Evolutionary conservation across 2,329 filamentous ascomycete species (phyloP).

Genomic region (Xylogone sp.): DNA sequence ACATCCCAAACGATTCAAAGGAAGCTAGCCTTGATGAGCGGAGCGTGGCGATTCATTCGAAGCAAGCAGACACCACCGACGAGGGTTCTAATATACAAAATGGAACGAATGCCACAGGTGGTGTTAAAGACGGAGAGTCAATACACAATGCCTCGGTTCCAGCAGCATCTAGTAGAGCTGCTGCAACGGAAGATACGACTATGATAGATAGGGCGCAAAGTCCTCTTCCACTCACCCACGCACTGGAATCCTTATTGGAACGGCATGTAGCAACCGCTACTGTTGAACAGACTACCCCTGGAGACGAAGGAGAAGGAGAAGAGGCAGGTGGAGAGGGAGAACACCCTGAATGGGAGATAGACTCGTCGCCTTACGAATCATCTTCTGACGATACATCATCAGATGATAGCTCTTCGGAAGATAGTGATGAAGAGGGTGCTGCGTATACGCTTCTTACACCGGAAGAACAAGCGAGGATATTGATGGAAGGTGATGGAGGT

Average conservation of each 20-base stretch:
- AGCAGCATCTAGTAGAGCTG: constrained; percentile 4
- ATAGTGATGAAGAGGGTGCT: constrained; percentile 52
- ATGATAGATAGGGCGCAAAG: constrained; percentile 2
- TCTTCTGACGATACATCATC: constrained; percentile 55
- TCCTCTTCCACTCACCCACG: constrained; percentile 19
- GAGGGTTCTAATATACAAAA: neutral
- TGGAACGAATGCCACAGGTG: neutral
- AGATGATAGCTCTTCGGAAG: constrained; percentile 51
- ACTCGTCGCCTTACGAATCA: constrained; percentile 73
- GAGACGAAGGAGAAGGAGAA: constrained; percentile 1
- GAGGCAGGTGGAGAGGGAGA: constrained; percentile 22
- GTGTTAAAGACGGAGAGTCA: neutral
- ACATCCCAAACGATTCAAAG: neutral
- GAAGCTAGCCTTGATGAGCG: neutral
- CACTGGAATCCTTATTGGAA: constrained; percentile 24
- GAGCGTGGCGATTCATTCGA: neutral
- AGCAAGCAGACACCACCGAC: neutral
- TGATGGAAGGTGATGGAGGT: constrained; percentile 79
- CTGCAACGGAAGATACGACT: neutral
- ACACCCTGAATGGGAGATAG: constrained; percentile 79
- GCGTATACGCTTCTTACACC: constrained; percentile 72
- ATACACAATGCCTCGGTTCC: constrained; percentile 3
- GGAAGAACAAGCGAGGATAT: constrained; percentile 76
- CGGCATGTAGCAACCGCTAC: constrained; percentile 9
- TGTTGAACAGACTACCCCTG: neutral